Percentiles rank a stretch among this genome's conserved stretches.
Conservation (phyloP, 768 basidiomycete species). For the Suillus americanus region DNA sequence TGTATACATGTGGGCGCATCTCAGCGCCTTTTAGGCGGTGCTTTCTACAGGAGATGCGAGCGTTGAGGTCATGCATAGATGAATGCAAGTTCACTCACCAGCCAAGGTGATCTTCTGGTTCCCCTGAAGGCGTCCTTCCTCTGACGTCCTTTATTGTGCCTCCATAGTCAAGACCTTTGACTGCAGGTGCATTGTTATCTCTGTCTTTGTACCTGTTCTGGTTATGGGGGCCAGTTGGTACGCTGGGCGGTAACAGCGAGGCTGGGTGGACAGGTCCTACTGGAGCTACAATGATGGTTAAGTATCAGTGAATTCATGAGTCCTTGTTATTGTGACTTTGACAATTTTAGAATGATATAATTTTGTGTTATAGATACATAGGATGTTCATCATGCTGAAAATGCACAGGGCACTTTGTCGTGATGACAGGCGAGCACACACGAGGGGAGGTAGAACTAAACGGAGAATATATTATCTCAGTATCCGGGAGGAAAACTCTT, state of each 20-base stretch:
- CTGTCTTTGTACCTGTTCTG: constrained; percentile 91
- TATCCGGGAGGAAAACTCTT: too few relatives aligned
- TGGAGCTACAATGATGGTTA: constrained; percentile 29
- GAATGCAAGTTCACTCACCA: constrained; percentile 38
- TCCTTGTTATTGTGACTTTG: too few relatives aligned
- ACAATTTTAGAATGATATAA: too few relatives aligned
- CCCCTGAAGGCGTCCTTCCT: constrained; percentile 57
- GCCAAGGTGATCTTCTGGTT: constrained; percentile 67
- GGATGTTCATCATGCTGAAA: too few relatives aligned
- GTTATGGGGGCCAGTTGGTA: constrained; percentile 85
- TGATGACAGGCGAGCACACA: too few relatives aligned
- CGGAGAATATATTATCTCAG: too few relatives aligned
- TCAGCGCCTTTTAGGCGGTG: constrained; percentile 75
- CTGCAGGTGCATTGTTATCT: constrained; percentile 80
- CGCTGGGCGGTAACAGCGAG: constrained; percentile 82
- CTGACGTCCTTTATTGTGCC: constrained; percentile 48
- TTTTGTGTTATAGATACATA: too few relatives aligned
- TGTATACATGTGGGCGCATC: constrained; percentile 30
- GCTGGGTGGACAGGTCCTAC: constrained; percentile 70
- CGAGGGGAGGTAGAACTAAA: too few relatives aligned
- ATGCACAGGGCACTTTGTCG: too few relatives aligned
- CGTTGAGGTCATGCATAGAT: not conserved
- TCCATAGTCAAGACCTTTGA: constrained; percentile 88
- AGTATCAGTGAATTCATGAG: too few relatives aligned
- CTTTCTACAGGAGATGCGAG: constrained; percentile 46